These are phyloP conservation scores for Gossypium mustelinum DNA, from an alignment of 345 rosid species.

Conservation along the genomic window DNA sequence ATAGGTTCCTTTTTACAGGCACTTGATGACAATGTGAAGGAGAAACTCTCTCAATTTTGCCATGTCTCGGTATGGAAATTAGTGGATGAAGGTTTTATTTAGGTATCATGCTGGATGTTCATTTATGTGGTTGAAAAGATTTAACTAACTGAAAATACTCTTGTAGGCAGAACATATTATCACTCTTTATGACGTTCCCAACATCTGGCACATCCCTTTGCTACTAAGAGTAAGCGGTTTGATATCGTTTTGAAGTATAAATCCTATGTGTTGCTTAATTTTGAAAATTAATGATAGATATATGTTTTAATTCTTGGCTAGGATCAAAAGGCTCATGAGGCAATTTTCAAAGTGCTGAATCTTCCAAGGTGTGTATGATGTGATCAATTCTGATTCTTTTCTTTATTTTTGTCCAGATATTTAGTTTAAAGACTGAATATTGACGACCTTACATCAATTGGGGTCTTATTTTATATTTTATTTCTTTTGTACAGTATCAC, in stretches of 20 bases:
- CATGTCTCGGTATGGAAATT: constrained; percentile 64
- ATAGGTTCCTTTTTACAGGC: constrained; percentile 44
- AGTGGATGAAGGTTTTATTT: background rate
- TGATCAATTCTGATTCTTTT: background rate
- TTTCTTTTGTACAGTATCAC: constrained; percentile 42
- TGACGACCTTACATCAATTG: background rate
- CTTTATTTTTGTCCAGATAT: background rate
- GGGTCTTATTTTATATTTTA: background rate
- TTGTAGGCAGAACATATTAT: constrained; percentile 69
- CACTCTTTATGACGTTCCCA: constrained; percentile 84
- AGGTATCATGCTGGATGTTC: background rate
- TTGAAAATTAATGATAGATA: background rate
- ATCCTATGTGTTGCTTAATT: background rate
- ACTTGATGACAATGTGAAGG: constrained; percentile 79
- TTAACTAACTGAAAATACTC: constrained; percentile 4
- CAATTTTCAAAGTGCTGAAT: constrained; percentile 68
- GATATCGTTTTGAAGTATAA: background rate
- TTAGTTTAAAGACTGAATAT: background rate
- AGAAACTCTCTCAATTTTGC: constrained; percentile 87
- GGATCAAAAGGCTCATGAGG: constrained; percentile 97
- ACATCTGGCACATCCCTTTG: constrained; percentile 96
- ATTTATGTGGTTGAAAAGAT: background rate
- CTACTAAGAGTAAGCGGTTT: constrained; percentile 65
- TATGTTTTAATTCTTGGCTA: constrained; percentile 28
- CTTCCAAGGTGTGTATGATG: constrained; percentile 54